These are phyloP conservation scores for Syzygium oleosum DNA, from an alignment of 345 rosid genomes.

Conservation along the genomic window DNA sequence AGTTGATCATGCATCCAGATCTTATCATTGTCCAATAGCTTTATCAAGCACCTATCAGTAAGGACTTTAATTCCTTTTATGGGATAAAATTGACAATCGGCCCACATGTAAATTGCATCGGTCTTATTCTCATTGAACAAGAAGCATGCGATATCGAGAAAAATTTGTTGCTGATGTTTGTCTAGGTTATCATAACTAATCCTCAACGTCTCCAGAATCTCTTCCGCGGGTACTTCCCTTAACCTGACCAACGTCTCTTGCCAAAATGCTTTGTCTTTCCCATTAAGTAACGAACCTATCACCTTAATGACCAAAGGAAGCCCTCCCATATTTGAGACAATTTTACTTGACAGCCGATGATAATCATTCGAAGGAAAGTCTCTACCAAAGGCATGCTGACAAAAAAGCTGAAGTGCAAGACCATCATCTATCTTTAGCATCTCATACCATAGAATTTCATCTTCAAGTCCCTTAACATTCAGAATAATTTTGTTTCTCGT, in stretches of 20 bases:
- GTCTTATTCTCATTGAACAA: background rate
- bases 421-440: no score
- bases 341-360: background rate
- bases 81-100: background rate
- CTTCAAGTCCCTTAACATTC: no score
- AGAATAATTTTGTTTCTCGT: no score
- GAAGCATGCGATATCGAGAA: background rate
- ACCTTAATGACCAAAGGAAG: constrained; percentile 1
- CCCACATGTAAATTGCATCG: background rate
- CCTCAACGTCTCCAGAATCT: background rate
- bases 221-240: background rate
- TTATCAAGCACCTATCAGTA: background rate
- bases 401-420: background rate
- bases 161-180: background rate
- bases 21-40: background rate
- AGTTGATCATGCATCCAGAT: background rate
- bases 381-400: background rate
- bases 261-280: background rate
- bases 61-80: background rate
- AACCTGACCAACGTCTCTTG: background rate
- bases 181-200: background rate
- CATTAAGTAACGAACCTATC: background rate
- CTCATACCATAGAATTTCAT: no score
- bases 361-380: background rate
- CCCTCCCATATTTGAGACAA: background rate